Evolutionary conservation across 1,284 basidiomycete species (phyloP).

Genomic region (Schizophyllum amplum): DNA sequence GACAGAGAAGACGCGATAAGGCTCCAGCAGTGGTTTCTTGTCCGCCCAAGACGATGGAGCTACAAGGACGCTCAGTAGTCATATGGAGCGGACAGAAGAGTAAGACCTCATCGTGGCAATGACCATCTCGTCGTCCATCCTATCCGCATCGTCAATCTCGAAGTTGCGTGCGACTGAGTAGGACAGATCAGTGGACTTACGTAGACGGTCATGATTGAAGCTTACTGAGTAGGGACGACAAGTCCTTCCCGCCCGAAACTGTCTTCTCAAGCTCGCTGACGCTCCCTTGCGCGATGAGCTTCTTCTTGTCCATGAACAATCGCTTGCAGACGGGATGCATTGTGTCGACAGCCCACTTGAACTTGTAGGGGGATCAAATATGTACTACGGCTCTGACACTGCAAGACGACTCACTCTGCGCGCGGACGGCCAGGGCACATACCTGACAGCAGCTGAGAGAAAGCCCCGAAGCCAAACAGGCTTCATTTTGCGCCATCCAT

Average conservation of each 20-base stretch:
- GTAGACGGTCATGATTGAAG: not conserved
- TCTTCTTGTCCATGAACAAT: constrained; percentile 14
- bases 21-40: constrained; percentile 19
- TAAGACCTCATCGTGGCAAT: constrained; percentile 15
- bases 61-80: constrained; percentile 4
- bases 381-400: not conserved
- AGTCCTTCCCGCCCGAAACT: constrained; percentile 18
- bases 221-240: constrained; percentile 17
- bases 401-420: constrained; percentile 10
- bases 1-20: constrained; percentile 14
- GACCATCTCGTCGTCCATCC: constrained; percentile 17
- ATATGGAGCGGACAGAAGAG: not conserved
- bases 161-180: constrained; percentile 16
- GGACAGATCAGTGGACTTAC: not conserved
- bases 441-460: constrained; percentile 9
- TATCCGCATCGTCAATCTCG: constrained; percentile 12
- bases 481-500: constrained; percentile 17
- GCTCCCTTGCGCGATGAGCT: constrained; percentile 12
- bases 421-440: constrained; percentile 17
- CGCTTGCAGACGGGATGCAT: constrained; percentile 17
- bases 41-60: constrained; percentile 18
- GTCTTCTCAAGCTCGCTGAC: constrained; percentile 14
- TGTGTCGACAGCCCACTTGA: constrained; percentile 16
- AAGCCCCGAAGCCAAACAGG: constrained; percentile 18
- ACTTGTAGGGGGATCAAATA: constrained; percentile 8